Evolutionary conservation across 148 eudicot species (phyloP).

Genomic region (Camellia japonica): DNA sequence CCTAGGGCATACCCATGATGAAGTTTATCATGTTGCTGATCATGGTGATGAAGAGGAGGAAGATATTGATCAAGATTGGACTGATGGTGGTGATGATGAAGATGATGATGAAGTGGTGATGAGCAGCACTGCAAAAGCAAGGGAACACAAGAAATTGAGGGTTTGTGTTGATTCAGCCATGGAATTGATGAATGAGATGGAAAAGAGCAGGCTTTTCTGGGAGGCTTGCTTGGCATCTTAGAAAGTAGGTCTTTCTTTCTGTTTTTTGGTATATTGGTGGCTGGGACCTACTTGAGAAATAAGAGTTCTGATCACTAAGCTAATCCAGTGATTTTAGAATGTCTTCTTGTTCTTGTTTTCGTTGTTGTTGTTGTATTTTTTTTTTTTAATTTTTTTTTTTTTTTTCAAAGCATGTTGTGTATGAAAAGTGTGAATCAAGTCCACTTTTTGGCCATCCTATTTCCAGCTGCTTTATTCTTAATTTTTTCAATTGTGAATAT

Average conservation of each 20-base stretch:
- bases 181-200: slow-evolving; percentile 43
- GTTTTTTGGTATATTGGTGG: no score
- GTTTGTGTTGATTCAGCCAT: slow-evolving; percentile 38
- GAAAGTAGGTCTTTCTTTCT: neutral
- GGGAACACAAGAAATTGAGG: slow-evolving; percentile 31
- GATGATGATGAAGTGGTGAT: slow-evolving; percentile 17
- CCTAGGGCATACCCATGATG: neutral
- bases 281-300: no score
- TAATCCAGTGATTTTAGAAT: no score
- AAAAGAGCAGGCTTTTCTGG: slow-evolving; percentile 71
- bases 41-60: slow-evolving; percentile 13
- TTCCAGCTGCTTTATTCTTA: neutral
- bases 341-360: no score
- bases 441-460: neutral
- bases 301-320: no score
- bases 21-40: slow-evolving; percentile 10
- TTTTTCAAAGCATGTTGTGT: neutral
- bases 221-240: slow-evolving; percentile 81
- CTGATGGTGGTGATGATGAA: neutral
- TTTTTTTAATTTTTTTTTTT: neutral
- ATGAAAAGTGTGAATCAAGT: neutral
- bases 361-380: neutral
- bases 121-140: slow-evolving; percentile 3
- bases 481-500: neutral
- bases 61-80: neutral